Evolutionary conservation across 2,329 filamentous ascomycete genomes (phyloP), one percentile per base, ranked within the genome.

Genomic region (Phoma sp.): DNA sequence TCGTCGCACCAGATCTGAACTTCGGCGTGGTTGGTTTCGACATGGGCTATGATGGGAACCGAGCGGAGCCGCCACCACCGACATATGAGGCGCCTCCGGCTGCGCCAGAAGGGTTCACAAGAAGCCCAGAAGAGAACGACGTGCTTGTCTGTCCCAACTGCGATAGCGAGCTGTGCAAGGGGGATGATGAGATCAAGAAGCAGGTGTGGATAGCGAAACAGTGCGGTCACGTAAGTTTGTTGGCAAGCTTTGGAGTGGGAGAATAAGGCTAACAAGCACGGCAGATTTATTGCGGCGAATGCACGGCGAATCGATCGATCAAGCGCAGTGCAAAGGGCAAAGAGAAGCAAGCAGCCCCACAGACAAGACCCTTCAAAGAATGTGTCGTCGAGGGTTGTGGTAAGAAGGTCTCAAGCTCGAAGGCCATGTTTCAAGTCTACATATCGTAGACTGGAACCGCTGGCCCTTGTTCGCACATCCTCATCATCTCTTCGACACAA

Each of bases 121-220:
- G 93, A 55, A 86, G 86, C 43, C 90, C 91, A 0, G 84, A 80
- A 35, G 88, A 91, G 32, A 86, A 91, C 15, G 84, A 90, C 33
- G 81, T 90, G 0, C 82, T 94, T 2, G 82, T 96, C 1, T 99
- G 95, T 72, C 91, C 94, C 0, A 91, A 91, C 55, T 99, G 95
- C 67, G 88, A 89, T 17, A 84, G 90, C 55, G 94, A 98, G 76
- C 79, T 99, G 15, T 89, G 91, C 6, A 86, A 88, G 45, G 90
- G 92, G 13, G 86, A 86, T 0, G 80, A 82, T 21, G 80, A 84
- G 25, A 72, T 80, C 31, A 92, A 96, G 75, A 88, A 91, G 70
- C 90, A 96, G 67, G 94, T 98, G 59, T 98, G 93, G 92, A 89
- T 95, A 0, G 83, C 95, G 32, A 96, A 93, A 76, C 84, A 84